phyloP scores from a whole-genome alignment of 495 filamentous ascomycete species.

The Friedmanniomyces endolithicus region DNA sequence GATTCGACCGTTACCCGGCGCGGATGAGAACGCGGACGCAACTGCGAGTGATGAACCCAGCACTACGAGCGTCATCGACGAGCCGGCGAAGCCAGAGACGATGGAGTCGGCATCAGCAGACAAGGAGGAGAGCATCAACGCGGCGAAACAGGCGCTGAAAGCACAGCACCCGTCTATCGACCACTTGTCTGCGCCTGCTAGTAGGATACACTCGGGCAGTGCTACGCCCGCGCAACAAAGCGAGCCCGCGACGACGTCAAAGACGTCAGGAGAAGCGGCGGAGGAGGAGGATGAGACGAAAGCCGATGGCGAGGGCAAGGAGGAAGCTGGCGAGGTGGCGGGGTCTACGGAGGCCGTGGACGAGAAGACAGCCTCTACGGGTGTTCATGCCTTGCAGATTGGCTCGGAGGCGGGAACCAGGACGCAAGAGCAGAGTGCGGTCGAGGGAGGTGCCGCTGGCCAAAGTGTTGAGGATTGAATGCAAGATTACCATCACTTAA shows the following conservation, averaged over 20 bases:
- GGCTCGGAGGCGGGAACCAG: constrained; percentile 8
- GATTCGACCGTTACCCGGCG: constrained; percentile 3
- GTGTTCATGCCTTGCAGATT: constrained; percentile 10
- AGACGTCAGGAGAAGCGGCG: too few species aligned
- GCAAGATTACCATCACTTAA: background rate
- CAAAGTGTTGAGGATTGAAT: constrained; percentile 25
- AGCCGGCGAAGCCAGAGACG: constrained; percentile 6
- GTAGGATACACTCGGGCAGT: constrained; percentile 13
- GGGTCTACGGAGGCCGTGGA: constrained; percentile 5
- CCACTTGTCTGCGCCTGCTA: constrained; percentile 8
- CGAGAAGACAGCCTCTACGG: constrained; percentile 4
- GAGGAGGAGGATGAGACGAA: too few species aligned
- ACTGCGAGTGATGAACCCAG: too few species aligned
- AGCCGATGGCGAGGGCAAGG: background rate
- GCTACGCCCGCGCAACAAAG: constrained; percentile 2
- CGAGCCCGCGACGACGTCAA: background rate
- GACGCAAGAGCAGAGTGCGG: constrained; percentile 23
- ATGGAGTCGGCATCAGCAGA: constrained; percentile 6
- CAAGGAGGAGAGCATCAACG: constrained; percentile 12
- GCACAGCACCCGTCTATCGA: constrained; percentile 3
- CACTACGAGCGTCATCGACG: background rate
- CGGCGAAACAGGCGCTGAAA: background rate
- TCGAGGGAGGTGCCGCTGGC: constrained; percentile 21
- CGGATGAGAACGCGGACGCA: background rate
- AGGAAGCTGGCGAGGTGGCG: background rate